phyloP scores from a whole-genome alignment of 2,329 filamentous ascomycete genomes.

The Colletotrichum sp. region DNA sequence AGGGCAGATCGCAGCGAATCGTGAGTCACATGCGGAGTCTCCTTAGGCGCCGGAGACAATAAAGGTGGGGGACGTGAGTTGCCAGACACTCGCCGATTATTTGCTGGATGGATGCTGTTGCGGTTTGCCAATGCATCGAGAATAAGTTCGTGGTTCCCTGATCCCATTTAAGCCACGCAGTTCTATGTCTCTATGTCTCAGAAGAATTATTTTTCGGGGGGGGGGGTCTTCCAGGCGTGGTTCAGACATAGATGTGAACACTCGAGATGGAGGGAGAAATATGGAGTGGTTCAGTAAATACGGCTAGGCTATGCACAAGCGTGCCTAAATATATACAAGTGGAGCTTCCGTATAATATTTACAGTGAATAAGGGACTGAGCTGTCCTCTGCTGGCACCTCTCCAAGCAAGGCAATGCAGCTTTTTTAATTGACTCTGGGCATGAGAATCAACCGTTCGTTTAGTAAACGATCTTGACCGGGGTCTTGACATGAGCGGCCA shows the following conservation, averaged over 20 bases:
- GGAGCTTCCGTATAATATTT: not conserved
- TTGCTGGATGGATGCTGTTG: not conserved
- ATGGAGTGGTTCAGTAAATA: not conserved
- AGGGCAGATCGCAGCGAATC: not conserved
- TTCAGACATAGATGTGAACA: not conserved
- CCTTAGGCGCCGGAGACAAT: not conserved
- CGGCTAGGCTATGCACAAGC: not conserved
- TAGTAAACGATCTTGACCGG: slow-evolving; percentile 21
- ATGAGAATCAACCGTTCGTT: not conserved
- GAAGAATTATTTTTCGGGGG: not conserved
- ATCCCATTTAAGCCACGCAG: not conserved
- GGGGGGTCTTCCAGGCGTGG: not conserved
- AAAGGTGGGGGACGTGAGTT: not conserved
- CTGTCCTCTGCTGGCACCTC: not conserved
- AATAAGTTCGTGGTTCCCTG: accelerated
- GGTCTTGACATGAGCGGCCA: slow-evolving; percentile 28
- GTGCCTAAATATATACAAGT: not conserved
- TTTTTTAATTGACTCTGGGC: not conserved
- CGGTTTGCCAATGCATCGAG: not conserved
- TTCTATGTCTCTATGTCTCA: not conserved
- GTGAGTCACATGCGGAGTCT: not conserved
- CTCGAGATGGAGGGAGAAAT: not conserved
- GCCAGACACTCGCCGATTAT: not conserved
- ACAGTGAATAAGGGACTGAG: not conserved
- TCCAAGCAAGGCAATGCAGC: not conserved